These are phyloP conservation scores for Pleurotus tuoliensis DNA, from an alignment of 768 basidiomycete genomes.

Conservation along the genomic window DNA sequence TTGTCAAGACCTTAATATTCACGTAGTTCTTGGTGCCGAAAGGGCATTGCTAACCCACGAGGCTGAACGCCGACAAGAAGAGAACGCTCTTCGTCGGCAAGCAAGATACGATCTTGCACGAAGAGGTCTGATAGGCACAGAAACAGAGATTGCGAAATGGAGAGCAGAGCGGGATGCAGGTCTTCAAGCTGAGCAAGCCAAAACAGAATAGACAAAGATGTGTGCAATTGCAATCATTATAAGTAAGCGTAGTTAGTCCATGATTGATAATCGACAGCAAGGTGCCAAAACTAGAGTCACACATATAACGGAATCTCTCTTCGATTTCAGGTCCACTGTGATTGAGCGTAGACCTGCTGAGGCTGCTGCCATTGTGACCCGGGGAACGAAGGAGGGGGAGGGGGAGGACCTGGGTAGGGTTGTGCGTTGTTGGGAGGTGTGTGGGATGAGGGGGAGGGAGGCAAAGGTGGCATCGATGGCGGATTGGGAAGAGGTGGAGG, in stretches of 20 bases:
- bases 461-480: conserved; percentile 24
- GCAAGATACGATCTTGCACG: conserved; percentile 73
- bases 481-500: conserved; percentile 35
- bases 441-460: conserved; percentile 22
- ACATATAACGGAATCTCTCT: background rate
- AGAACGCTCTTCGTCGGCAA: conserved; percentile 66
- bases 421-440: conserved; percentile 16
- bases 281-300: background rate
- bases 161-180: conserved; percentile 36
- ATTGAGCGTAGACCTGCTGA: conserved; percentile 6
- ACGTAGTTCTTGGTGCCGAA: conserved; percentile 73
- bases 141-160: conserved; percentile 83
- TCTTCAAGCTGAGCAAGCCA: conserved; percentile 12
- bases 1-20: conserved; percentile 34
- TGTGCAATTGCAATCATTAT: background rate
- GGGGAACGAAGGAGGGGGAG: conserved; percentile 33
- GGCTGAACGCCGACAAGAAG: conserved; percentile 56
- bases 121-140: conserved; percentile 74
- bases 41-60: conserved; percentile 72
- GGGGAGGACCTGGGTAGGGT: conserved; percentile 34
- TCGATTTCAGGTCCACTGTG: conserved; percentile 1
- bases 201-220: background rate
- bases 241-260: conserved; percentile 1
- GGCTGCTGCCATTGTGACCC: conserved; percentile 34
- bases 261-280: background rate